Base-by-base conservation (phyloP, 2,329 filamentous ascomycete genomes). In the Paecilomyces formosus region DNA sequence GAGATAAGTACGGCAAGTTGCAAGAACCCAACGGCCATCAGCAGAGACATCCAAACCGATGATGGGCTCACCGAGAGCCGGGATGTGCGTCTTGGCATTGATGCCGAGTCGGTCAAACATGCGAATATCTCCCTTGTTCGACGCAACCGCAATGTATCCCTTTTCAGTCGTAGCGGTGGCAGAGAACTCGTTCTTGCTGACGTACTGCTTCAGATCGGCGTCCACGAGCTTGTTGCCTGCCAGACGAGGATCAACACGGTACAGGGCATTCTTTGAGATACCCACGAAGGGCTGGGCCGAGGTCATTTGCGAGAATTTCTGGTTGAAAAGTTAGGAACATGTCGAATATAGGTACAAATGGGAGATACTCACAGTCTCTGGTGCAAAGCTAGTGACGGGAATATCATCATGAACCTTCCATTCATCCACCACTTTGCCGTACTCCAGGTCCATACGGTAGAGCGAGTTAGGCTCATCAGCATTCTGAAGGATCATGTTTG, bases 401-500 rank as follows among this genome's bases (percentile, higher is more conserved):
- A 99, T 97, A 71, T 97, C 90, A 62, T 99, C 93, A 70, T 99
- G 93, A 13, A 99, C 84, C 67, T 96, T 96, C 94, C 94, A 99
- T 75, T 99, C 94, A 69, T 99, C 94, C 1, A 97, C 92, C 35
- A 99, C 90, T 78, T 97, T 97, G 65, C 94, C 94, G 66, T 95
- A 95, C 74, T 99, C 93, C 52, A 99, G 82, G 76, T 99, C 94
- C 94, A 99, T 97, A 53, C 90, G 90, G 73, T 92, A 99, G 1
- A 99, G 82, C 55, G 90, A 92, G 78, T 96, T 93, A 1, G 93
- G 90, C 64, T 97, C 88, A 55, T 87, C 77, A 26, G 74, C 81
- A 66, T 95, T 92, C 73, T 97, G 92, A 59, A 97, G 76, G 61
- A 97, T 89, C 83, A 97, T 87, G 69, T 95, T 91, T 53, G 86